These are phyloP conservation scores for Xylariaceae sp. DNA, from an alignment of 2,329 filamentous ascomycete genomes.

Conservation along the genomic window DNA sequence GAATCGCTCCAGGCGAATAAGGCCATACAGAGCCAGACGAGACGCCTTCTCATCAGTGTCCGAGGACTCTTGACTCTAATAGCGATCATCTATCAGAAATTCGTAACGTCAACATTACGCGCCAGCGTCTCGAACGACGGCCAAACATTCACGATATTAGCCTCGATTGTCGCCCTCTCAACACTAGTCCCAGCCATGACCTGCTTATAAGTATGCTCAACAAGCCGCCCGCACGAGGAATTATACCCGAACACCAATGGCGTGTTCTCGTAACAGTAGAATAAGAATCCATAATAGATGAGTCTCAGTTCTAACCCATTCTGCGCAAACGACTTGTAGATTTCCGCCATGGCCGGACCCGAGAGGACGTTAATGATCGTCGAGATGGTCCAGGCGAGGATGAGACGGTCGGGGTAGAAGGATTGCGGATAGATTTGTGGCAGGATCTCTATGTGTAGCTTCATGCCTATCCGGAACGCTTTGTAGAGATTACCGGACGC, in stretches of 20 bases:
- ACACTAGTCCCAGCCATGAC: slow-evolving; percentile 21
- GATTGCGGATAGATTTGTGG: slow-evolving; percentile 20
- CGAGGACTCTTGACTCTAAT: too few relatives aligned
- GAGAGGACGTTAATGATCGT: slow-evolving; percentile 25
- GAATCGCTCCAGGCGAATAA: too few relatives aligned
- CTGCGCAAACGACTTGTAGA: slow-evolving; percentile 22
- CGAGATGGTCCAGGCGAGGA: slow-evolving; percentile 22
- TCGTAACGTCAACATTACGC: slow-evolving; percentile 14
- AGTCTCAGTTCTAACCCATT: slow-evolving; percentile 23
- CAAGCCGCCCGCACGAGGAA: slow-evolving; percentile 23
- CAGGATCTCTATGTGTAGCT: slow-evolving; percentile 25
- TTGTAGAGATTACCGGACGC: slow-evolving; percentile 19
- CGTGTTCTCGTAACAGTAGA: slow-evolving; percentile 23
- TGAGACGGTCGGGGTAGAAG: slow-evolving; percentile 23
- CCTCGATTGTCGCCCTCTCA: slow-evolving; percentile 20
- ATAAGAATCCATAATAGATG: slow-evolving; percentile 25
- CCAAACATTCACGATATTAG: slow-evolving; percentile 18
- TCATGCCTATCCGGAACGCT: slow-evolving; percentile 24
- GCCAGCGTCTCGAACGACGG: slow-evolving; percentile 19
- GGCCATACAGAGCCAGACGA: too few relatives aligned
- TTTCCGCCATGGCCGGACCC: slow-evolving; percentile 15
- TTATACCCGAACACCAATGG: slow-evolving; percentile 21
- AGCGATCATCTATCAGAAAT: slow-evolving; percentile 6
- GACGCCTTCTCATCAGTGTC: too few relatives aligned
- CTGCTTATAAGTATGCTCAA: slow-evolving; percentile 23